These are phyloP conservation scores for Jaapia argillacea DNA, from an alignment of 768 basidiomycete species.

Conservation along the genomic window DNA sequence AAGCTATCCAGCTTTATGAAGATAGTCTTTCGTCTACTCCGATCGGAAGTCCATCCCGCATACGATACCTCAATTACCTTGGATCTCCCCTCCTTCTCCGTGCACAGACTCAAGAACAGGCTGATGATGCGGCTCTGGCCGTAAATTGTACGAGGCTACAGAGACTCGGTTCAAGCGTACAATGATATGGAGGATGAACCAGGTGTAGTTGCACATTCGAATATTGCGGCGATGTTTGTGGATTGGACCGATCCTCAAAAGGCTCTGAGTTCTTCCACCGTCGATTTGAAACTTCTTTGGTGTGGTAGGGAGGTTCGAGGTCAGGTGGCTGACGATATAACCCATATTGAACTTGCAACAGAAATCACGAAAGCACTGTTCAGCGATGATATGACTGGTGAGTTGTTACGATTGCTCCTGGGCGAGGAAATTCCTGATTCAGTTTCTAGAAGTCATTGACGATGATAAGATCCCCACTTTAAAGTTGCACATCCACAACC, in stretches of 20 bases:
- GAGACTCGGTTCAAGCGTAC: no score
- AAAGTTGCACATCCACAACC: slow-evolving; percentile 49
- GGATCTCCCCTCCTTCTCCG: no score
- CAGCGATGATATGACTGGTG: slow-evolving; percentile 41
- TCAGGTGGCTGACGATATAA: slow-evolving; percentile 24
- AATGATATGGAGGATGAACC: slow-evolving; percentile 65
- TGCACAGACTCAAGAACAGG: no score
- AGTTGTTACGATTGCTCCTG: slow-evolving; percentile 19
- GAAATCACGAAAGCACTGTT: slow-evolving; percentile 41
- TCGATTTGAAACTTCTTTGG: no score
- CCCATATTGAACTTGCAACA: slow-evolving; percentile 48
- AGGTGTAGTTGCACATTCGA: slow-evolving; percentile 61
- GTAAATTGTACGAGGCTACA: no score
- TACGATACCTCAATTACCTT: no score
- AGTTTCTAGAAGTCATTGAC: slow-evolving; percentile 55
- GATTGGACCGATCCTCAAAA: slow-evolving; percentile 88
- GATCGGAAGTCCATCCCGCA: no score
- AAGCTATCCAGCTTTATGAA: no score
- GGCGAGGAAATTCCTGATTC: slow-evolving; percentile 27
- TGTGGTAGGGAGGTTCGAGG: slow-evolving; percentile 30
- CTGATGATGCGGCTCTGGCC: no score
- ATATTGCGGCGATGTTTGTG: slow-evolving; percentile 66
- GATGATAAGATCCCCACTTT: slow-evolving; percentile 56
- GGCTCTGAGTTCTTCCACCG: no score
- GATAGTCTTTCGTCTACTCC: no score